These are phyloP conservation scores for Blastobotrys arbuscula DNA, from an alignment of 1,139 yeast species.

Conservation along the genomic window DNA sequence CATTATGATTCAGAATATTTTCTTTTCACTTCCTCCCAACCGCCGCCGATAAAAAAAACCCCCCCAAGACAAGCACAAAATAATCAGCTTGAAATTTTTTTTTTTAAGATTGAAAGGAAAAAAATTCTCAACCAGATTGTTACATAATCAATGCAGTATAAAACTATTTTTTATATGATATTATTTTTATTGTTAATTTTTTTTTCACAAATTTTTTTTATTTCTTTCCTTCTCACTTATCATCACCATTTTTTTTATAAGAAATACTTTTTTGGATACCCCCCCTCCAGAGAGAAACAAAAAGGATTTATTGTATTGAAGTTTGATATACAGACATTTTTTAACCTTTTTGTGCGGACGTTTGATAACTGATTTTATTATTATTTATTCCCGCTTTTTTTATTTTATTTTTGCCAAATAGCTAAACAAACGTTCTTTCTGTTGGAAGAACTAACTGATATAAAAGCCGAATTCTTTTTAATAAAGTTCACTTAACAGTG, in stretches of 20 bases:
- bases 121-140: neutral
- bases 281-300: slow-evolving; percentile 6
- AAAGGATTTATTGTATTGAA: slow-evolving; percentile 2
- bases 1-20: neutral
- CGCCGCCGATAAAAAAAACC: neutral
- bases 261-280: no score
- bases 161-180: no score
- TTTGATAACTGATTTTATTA: neutral
- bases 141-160: no score
- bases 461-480: no score
- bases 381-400: slow-evolving; percentile 8
- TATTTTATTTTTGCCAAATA: slow-evolving; percentile 1
- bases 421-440: no score
- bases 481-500: no score
- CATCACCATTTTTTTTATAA: neutral
- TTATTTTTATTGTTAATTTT: no score
- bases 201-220: neutral
- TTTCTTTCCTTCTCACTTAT: slow-evolving; percentile 1
- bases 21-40: neutral
- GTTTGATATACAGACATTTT: neutral
- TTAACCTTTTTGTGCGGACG: slow-evolving; percentile 8
- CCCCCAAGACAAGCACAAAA: no score
- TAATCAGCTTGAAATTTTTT: no score
- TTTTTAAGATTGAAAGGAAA: no score
- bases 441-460: no score